These are phyloP conservation scores for Tolypocladium ophioglossoides DNA, from an alignment of 2,329 filamentous ascomycete species.

Conservation along the genomic window DNA sequence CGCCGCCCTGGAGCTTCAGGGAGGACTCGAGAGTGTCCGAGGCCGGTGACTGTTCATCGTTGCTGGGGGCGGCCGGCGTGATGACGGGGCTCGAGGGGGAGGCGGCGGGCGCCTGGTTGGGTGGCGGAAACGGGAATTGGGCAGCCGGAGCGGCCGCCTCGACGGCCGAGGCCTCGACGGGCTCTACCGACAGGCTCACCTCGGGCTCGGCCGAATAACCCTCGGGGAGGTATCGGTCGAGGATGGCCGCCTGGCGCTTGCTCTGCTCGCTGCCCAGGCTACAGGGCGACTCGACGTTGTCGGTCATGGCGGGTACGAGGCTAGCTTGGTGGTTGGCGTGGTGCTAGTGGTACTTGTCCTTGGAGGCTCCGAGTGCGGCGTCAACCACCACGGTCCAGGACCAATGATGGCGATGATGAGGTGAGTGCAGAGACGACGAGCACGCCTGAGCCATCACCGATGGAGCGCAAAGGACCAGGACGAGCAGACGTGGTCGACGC, in stretches of 20 bases:
- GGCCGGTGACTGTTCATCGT: slow-evolving; percentile 9
- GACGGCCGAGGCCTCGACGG: slow-evolving; percentile 4
- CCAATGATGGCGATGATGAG: not conserved
- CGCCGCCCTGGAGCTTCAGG: slow-evolving; percentile 61
- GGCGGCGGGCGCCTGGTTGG: slow-evolving; percentile 5
- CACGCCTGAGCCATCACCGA: not conserved
- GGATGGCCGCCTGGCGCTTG: slow-evolving; percentile 22
- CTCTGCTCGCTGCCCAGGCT: slow-evolving; percentile 16
- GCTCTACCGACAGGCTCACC: slow-evolving; percentile 17
- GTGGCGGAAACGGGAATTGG: not conserved
- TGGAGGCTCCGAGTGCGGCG: not conserved
- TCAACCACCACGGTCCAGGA: not conserved
- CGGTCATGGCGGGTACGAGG: slow-evolving; percentile 12
- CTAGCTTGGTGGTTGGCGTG: not conserved
- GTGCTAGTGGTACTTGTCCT: not conserved
- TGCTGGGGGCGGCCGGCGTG: not conserved
- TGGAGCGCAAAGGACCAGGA: not conserved
- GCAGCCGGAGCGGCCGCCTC: slow-evolving; percentile 1
- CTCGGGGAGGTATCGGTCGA: slow-evolving; percentile 26
- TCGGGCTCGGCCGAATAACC: slow-evolving; percentile 28
- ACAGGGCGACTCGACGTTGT: slow-evolving; percentile 13
- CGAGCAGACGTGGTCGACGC: not conserved
- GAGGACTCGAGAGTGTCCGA: slow-evolving; percentile 48
- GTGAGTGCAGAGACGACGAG: not conserved
- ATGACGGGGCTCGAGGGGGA: slow-evolving; percentile 10